Evolutionary conservation across 345 rosid genomes (phyloP).

Genomic region (Microcos paniculata): DNA sequence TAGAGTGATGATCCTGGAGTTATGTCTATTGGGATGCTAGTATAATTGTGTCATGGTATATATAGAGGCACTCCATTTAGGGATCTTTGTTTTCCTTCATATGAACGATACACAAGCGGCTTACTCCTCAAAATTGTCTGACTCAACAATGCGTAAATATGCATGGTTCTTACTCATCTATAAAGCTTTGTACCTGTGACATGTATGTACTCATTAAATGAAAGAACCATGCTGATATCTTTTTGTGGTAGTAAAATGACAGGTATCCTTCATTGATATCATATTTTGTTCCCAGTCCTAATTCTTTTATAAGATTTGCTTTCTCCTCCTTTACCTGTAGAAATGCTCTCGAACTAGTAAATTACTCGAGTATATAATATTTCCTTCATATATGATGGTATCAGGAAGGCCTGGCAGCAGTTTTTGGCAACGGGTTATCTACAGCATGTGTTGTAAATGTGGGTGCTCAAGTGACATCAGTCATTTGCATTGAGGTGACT

Average conservation of each 20-base stretch:
- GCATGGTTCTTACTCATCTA: not conserved
- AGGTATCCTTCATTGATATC: not conserved
- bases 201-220: not conserved
- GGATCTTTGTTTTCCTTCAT: constrained; percentile 2
- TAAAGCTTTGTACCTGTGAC: not conserved
- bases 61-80: not conserved
- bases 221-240: not conserved
- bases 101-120: not conserved
- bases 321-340: not conserved
- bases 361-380: not conserved
- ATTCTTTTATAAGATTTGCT: not conserved
- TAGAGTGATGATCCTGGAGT: not conserved
- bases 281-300: not conserved
- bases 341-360: not conserved
- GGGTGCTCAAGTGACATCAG: constrained; percentile 87
- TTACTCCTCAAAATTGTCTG: not conserved
- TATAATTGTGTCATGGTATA: not conserved
- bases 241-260: not conserved
- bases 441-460: constrained; percentile 88
- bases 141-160: not conserved
- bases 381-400: constrained; percentile 8
- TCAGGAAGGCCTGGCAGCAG: constrained; percentile 92
- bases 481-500: constrained; percentile 86
- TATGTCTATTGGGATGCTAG: not conserved
- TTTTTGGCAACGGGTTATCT: constrained; percentile 89